Evolutionary conservation across 192 early-diverging fungal genomes (phyloP), one percentile per base, ranked within the genome.

Genomic region (Coemansia sp.): DNA sequence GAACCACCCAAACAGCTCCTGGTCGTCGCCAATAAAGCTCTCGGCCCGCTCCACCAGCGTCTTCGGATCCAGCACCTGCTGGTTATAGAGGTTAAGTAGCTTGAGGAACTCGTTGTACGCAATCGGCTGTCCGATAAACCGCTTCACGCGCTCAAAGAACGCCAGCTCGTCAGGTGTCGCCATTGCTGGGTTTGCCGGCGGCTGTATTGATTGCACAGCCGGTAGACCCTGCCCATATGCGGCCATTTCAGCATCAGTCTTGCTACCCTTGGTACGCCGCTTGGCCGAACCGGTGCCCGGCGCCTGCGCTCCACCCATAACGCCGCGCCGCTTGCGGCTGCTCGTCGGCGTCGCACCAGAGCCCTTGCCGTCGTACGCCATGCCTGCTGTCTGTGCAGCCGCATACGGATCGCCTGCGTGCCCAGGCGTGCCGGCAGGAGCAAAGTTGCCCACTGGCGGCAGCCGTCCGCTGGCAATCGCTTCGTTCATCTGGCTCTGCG

Each of bases 101-200:
- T 97, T 98, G 50, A 99, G 83, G 75, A 99, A 99, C 72, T 99
- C 96, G 75, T 91, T 92, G 72, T 97, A 99, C 0, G 90, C 89
- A 14, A 83, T 76, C 54, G 94, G 95, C 82, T 94, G 91, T 2
- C 87, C 87, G 58, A 99, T 93, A 65, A 88, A 83, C 35, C 86
- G 85, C 68, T 94, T 94, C 60, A 93, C 91, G 12, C 89, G 85
- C 59, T 98, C 96, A 84, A 99, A 98, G 65, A 98, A 93, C 35
- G 92, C 91, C 5, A 94, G 80, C 70, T 99, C 97, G 53, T 97
- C 94, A 8, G 81, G 72, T 0, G 88, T 81, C 12, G 81, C 74
- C 2, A 80, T 72, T 1, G 73, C 81, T 0, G 72, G 65, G 47
- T 73, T 74, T 2, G 60, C 59, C 0, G 68, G 57, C 67, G 69